Evolutionary conservation across 2,329 filamentous ascomycete genomes (phyloP), one percentile per base, ranked within the genome.

Genomic region (Arthrobotrys iridis): DNA sequence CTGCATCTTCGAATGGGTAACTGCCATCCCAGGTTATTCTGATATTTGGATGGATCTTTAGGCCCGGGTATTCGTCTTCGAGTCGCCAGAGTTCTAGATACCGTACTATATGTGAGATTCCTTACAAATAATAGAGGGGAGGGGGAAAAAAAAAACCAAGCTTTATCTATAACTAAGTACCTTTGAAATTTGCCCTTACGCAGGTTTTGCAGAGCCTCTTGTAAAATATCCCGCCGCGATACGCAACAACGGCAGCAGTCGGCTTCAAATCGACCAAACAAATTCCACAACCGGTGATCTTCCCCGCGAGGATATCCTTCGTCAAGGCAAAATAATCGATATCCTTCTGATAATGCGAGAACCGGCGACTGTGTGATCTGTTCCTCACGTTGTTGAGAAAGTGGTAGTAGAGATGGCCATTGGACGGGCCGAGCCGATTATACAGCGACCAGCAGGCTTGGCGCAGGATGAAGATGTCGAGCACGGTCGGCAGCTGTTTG

Each of bases 361-460:
- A 65, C 5, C 59, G 41, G 4, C 43, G 40, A 5, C 48, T 22
- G 45, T 58, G 35, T 2, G 40, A n/a, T 2, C 58, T 41, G 11
- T 73, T 73, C 8, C 50, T 68, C n/a, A n/a, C 11, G 10, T 62
- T 52, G 37, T 62, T 60, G 3, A 74, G 43, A 33, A 67, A 74
- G 18, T 74, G 55, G 45, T 48, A 63, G 52, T 64, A 74, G 1
- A 74, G 24, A 20, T 24, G 45, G n/a, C 40, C 35, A n/a, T 24
- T 67, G 13, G 50, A 28, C 8, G 58, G 58, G 13, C 58, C 59
- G 11, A 72, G 40, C 11, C 67, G 46, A 13, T 58, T 48, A 58
- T 67, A 46, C 5, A 74, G 45, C 4, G 62, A 13, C 26, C 35
- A 43, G 41, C 68, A 74, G 24, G 46, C 46, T 28, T 43, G 52